Percentiles rank a stretch among this genome's conserved stretches.
phyloP scores from a whole-genome alignment of 768 basidiomycete genomes.

The Dendrothele bispora region DNA sequence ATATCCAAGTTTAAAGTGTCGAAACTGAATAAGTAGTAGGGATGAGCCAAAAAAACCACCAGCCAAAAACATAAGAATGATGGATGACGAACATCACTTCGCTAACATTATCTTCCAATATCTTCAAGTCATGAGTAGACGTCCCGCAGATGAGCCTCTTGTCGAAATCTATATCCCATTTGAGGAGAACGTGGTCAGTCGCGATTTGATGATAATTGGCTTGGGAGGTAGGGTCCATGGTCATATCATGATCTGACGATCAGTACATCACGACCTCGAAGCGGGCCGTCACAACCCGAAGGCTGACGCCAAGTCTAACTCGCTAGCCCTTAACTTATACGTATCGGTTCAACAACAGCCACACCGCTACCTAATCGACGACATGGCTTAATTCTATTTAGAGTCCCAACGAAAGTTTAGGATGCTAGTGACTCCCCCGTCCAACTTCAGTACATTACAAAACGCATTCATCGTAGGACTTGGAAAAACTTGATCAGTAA shows the following conservation, averaged over 20 bases:
- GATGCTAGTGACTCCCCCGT: too few relatives aligned
- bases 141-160: constrained; percentile 60
- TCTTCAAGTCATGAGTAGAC: constrained; percentile 60
- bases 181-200: constrained; percentile 67
- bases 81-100: constrained; percentile 54
- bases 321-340: too few relatives aligned
- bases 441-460: too few relatives aligned
- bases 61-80: not conserved
- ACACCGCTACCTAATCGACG: too few relatives aligned
- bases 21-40: constrained; percentile 41
- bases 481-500: too few relatives aligned
- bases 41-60: not conserved
- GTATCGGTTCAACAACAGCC: too few relatives aligned
- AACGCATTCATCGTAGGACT: too few relatives aligned
- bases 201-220: constrained; percentile 74
- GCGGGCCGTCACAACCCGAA: too few relatives aligned
- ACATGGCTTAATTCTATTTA: too few relatives aligned
- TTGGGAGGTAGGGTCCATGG: constrained; percentile 77
- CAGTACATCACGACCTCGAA: too few relatives aligned
- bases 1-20: constrained; percentile 77
- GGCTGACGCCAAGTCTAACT: too few relatives aligned
- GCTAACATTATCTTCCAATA: constrained; percentile 50
- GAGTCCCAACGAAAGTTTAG: too few relatives aligned
- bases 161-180: constrained; percentile 80
- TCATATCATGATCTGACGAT: constrained; percentile 15